A percentile compares a stretch with the other conserved stretches of the same genome.
phyloP scores from a whole-genome alignment of 2,329 filamentous ascomycete genomes.

The Xylariales sp. region DNA sequence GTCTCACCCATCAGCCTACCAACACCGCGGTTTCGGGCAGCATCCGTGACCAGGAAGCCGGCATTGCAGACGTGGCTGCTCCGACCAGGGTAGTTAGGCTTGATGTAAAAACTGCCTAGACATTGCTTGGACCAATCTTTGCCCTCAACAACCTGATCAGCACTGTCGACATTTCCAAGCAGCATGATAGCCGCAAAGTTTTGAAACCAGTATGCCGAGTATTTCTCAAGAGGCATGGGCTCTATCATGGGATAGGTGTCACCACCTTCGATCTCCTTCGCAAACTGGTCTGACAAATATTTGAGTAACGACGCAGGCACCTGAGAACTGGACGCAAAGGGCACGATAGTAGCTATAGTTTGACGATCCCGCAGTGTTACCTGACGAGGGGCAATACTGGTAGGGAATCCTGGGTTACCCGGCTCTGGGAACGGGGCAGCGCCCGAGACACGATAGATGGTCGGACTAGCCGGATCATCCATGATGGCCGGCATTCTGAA shows the following conservation, averaged over 20 bases:
- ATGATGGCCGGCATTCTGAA: slow-evolving; percentile 69
- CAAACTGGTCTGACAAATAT: slow-evolving; percentile 79
- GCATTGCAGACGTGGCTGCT: slow-evolving; percentile 91
- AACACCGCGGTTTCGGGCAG: slow-evolving; percentile 67
- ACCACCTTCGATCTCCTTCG: slow-evolving; percentile 85
- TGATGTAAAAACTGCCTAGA: slow-evolving; percentile 88
- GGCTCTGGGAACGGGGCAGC: slow-evolving; percentile 60
- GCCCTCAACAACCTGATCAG: slow-evolving; percentile 53
- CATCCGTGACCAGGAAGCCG: slow-evolving; percentile 70
- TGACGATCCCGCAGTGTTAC: slow-evolving; percentile 80
- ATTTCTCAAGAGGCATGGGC: slow-evolving; percentile 66
- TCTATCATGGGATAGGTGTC: slow-evolving; percentile 90
- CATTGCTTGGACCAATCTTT: slow-evolving; percentile 77
- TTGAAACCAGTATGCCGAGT: slow-evolving; percentile 84
- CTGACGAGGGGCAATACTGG: slow-evolving; percentile 66
- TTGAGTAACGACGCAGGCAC: slow-evolving; percentile 70
- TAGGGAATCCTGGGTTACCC: slow-evolving; percentile 58
- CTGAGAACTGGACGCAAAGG: slow-evolving; percentile 70
- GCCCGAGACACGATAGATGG: slow-evolving; percentile 66
- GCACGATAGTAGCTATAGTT: slow-evolving; percentile 77
- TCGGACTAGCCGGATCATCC: slow-evolving; percentile 68
- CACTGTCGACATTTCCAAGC: slow-evolving; percentile 65
- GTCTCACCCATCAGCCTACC: slow-evolving; percentile 72
- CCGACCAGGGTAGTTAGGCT: slow-evolving; percentile 86
- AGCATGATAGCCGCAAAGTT: slow-evolving; percentile 88